A percentile compares a stretch with the other conserved stretches of the same genome.
phyloP scores from a whole-genome alignment of 768 basidiomycete genomes.

The Russula emetica region DNA sequence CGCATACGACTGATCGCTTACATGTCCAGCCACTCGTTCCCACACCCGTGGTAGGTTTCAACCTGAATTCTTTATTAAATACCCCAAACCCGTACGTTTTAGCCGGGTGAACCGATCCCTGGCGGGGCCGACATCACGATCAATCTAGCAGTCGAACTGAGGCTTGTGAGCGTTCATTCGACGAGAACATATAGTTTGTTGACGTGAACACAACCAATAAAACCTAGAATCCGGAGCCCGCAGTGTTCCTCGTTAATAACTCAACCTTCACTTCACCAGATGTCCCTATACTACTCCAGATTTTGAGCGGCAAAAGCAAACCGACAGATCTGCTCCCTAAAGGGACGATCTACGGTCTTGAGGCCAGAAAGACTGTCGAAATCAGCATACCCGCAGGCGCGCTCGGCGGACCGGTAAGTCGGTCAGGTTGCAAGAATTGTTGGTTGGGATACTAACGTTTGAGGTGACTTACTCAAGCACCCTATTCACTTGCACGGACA shows the following conservation, averaged over 20 bases:
- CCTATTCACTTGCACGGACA: slow-evolving; percentile 22
- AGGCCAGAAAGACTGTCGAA: slow-evolving; percentile 3
- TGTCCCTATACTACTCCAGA: slow-evolving; percentile 19
- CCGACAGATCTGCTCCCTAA: slow-evolving; percentile 5
- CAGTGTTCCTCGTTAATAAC: neutral
- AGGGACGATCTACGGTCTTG: neutral
- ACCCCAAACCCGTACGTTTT: neutral
- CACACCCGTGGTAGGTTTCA: slow-evolving; percentile 15
- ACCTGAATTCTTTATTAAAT: neutral
- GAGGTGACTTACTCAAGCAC: slow-evolving; percentile 1
- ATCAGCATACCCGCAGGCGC: slow-evolving; percentile 3
- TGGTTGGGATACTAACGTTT: neutral
- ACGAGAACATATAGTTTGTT: neutral
- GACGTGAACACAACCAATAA: neutral
- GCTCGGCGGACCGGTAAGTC: slow-evolving; percentile 12
- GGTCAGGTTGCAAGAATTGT: neutral
- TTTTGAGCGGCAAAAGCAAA: slow-evolving; percentile 4
- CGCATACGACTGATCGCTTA: slow-evolving; percentile 7
- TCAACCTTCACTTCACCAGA: neutral
- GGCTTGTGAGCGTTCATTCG: slow-evolving; percentile 11
- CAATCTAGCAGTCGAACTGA: neutral
- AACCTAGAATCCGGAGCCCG: neutral
- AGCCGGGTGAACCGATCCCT: slow-evolving; percentile 10
- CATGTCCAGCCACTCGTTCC: slow-evolving; percentile 7
- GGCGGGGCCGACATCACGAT: slow-evolving; percentile 21